Conservation (phyloP, 257 asterid genomes). For the Linaria vulgaris region DNA sequence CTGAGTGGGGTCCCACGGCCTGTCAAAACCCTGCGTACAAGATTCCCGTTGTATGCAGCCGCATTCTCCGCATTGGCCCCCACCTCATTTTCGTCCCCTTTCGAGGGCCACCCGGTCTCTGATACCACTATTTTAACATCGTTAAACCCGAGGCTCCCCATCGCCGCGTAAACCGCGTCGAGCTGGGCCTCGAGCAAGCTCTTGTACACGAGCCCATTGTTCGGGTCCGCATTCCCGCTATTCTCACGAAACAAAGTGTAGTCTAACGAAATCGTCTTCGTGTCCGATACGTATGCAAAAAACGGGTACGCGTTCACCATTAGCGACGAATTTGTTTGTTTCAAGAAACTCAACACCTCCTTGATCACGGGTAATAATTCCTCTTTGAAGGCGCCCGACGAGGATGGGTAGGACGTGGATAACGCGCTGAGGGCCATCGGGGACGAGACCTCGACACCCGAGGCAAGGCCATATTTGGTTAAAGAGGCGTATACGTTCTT, state of each 20-base stretch:
- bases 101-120: conserved; percentile 97
- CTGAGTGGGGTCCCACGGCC: conserved; percentile 74
- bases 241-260: conserved; percentile 63
- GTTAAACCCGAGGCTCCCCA: conserved; percentile 43
- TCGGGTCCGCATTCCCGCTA: conserved; percentile 51
- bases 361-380: conserved; percentile 68
- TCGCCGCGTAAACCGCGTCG: conserved; percentile 84
- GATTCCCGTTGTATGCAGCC: conserved; percentile 77
- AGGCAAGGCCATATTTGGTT: conserved; percentile 38
- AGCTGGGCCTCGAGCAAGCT: conserved; percentile 74
- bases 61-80: conserved; percentile 63
- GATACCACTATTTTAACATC: conserved; percentile 54
- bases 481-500: conserved; percentile 64
- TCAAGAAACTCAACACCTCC: conserved; percentile 65
- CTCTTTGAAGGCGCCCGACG: conserved; percentile 69
- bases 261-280: conserved; percentile 64
- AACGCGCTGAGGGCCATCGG: conserved; percentile 76
- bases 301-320: conserved; percentile 82
- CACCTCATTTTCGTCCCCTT: conserved; percentile 62
- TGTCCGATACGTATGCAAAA: conserved; percentile 62
- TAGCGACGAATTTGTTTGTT: conserved; percentile 57
- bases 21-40: conserved; percentile 59
- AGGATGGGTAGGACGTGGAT: conserved; percentile 68
- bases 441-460: conserved; percentile 63
- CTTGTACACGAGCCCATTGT: conserved; percentile 62